A percentile compares a stretch with the other conserved stretches of the same genome.
Conservation (phyloP, 345 rosid genomes). For the Mallotus nudiflorus region DNA sequence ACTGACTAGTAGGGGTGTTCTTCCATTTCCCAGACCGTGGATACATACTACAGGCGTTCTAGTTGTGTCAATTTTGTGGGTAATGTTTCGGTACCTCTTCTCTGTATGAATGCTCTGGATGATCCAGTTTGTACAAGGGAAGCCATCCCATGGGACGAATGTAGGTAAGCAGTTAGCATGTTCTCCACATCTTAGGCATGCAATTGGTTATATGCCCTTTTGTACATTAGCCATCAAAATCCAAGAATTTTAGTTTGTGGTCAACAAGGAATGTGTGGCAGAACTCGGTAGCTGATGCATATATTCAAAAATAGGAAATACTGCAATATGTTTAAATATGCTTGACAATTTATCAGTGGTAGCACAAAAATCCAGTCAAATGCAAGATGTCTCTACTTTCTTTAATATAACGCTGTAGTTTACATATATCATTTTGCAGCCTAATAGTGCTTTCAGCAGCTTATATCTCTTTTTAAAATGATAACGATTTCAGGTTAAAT, state of each 20-base stretch:
- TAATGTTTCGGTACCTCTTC: slow-evolving; percentile 42
- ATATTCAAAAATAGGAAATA: neutral
- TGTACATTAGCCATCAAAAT: neutral
- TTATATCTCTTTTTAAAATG: neutral
- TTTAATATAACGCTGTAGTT: too few relatives aligned
- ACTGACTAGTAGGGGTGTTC: slow-evolving; percentile 12
- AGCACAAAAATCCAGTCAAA: neutral
- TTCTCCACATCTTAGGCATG: neutral
- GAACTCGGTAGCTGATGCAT: neutral
- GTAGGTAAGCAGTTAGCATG: slow-evolving; percentile 25
- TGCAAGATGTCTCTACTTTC: too few relatives aligned
- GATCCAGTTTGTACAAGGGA: slow-evolving; percentile 46
- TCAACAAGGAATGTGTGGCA: too few relatives aligned
- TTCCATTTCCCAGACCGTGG: slow-evolving; percentile 35
- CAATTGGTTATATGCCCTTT: neutral
- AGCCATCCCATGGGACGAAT: slow-evolving; percentile 48
- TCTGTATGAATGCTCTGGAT: slow-evolving; percentile 39
- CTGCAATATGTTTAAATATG: neutral
- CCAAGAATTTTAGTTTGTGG: too few relatives aligned
- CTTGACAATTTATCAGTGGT: neutral
- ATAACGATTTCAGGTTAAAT: slow-evolving; percentile 27
- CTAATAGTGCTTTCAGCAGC: neutral
- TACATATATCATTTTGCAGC: too few relatives aligned
- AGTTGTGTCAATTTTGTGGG: slow-evolving; percentile 26
- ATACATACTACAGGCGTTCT: slow-evolving; percentile 37